Evolutionary conservation across 305 asterid genomes (phyloP), one percentile per base, ranked within the genome.

Genomic region (Fraxinus velutina): DNA sequence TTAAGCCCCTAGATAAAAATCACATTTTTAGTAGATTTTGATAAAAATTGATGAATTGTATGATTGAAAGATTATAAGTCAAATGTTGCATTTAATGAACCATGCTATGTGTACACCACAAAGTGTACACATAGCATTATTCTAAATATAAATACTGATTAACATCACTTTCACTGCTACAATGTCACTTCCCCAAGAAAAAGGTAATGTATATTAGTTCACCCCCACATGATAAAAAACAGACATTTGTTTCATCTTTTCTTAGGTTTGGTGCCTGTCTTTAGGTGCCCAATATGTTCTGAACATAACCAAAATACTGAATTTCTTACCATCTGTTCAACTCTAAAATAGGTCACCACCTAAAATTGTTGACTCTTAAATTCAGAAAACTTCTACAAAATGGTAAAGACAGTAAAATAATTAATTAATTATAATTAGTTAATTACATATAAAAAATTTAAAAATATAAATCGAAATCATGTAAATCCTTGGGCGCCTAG

Each of bases 301-400:
- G 29, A 64, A 27, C 10, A 10, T 17, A 10, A 29, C 73, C 36
- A 66, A 27, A 66, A 22, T 62, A 24, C 32, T 64, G 72, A 64
- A 22, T 64, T 27, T 64, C 15, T 68, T 19, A 68, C 36, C 74
- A 13, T 29, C 5, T 68, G 37, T 29, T 66, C 74, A 66, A 66
- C 74, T 27, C 22, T 30, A 30, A 30, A 70, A 29, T 15, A 70
- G 75, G 39, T 70, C 75, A 30, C 39, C 75, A 70, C 75, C 75
- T 70, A 68, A 70, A 70, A 12, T 70, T 30, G 75, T 70, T 70
- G 75, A 70, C 75, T 70, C 75, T 70, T 68, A 68, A 68, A 68
- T 68, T 68, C 75, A 13, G 4, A 27, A 68, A 70, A 29, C 75
- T 70, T 70, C 39, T 13, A 70, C 42, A 12, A 30, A 70, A 70